Conservation (phyloP, 2,329 filamentous ascomycete species). For the Hypoxylon sp. region DNA sequence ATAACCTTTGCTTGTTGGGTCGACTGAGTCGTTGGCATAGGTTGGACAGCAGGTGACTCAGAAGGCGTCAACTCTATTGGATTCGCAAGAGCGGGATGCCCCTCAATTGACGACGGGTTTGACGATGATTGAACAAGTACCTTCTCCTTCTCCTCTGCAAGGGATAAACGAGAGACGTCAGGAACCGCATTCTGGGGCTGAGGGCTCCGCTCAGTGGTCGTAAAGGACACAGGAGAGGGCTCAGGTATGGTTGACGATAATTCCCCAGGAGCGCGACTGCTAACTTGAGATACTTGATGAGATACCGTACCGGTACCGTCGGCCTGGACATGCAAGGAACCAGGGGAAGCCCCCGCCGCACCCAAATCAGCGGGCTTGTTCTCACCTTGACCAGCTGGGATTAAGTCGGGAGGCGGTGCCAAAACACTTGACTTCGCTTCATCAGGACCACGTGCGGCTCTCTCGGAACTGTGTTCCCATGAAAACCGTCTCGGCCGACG, state of each 20-base stretch:
- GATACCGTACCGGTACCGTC: slow-evolving; percentile 48
- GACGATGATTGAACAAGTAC: slow-evolving; percentile 56
- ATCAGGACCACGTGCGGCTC: slow-evolving; percentile 35
- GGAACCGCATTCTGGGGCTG: slow-evolving; percentile 33
- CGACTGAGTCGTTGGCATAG: slow-evolving; percentile 21
- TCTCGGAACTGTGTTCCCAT: slow-evolving; percentile 58
- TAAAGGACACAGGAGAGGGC: slow-evolving; percentile 61
- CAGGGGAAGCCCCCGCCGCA: slow-evolving; percentile 18
- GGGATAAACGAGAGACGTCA: slow-evolving; percentile 55
- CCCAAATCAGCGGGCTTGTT: slow-evolving; percentile 14
- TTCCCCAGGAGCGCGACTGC: slow-evolving; percentile 53
- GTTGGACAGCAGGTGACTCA: slow-evolving; percentile 26
- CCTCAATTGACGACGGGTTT: slow-evolving; percentile 57
- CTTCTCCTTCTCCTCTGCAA: slow-evolving; percentile 60
- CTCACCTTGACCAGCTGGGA: slow-evolving; percentile 2
- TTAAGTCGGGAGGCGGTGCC: slow-evolving; percentile 21
- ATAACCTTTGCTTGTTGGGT: slow-evolving; percentile 59
- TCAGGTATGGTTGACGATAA: slow-evolving; percentile 54
- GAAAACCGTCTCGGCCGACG: slow-evolving; percentile 57
- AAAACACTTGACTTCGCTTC: slow-evolving; percentile 31
- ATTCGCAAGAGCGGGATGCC: slow-evolving; percentile 51
- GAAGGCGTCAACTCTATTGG: slow-evolving; percentile 11
- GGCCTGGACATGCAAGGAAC: slow-evolving; percentile 38
- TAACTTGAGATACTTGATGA: slow-evolving; percentile 58
- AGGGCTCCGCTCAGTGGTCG: slow-evolving; percentile 49